Base-by-base conservation (phyloP, 139 green algal genomes). In the Dunaliella primolecta region DNA sequence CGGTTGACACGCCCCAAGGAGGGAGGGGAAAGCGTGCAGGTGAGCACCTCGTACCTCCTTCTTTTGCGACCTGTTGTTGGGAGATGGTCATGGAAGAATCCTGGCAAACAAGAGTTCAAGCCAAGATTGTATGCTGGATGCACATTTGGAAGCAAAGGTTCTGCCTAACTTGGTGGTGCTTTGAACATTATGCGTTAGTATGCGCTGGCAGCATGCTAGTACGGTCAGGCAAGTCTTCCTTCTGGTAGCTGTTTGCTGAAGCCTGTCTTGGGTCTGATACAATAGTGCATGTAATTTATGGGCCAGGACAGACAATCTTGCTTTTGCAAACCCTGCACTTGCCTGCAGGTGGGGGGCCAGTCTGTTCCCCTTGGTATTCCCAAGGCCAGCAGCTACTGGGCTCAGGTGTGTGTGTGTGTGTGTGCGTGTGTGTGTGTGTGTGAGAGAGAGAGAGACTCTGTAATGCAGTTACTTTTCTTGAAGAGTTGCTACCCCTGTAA, bases 331-430 rank as follows among this genome's bases (percentile, higher is more conserved):
- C n/a, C n/a, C n/a, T n/a, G n/a, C n/a, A n/a, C n/a, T n/a, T n/a
- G n/a, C n/a, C n/a, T 30, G 38, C 79, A 83, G 37, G 71, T 85
- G 82, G 91, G 77, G 24, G 93, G 94, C 2, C 35, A 95, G 84
- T 36, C 85, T 72, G 92, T 96, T 38, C 7, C 84, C 74, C 87
- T 98, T 78, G 95, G 95, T 70, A 97, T 98, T 29, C 94, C 94
- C 3, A 84, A 86, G 0, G 93, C 89, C 24, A 83, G 85, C 83
- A 37, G 64, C 29, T 86, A 89, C 80, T 87, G 87, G 77, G 32
- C 3, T 0, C 20, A 2, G 29, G 70, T 86, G 78, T 27, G 80
- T 84, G 38, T 84, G 46, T 64, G 46, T 64, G 46, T 64, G 46
- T n/a, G n/a, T n/a, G n/a, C n/a, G n/a, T n/a, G n/a, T n/a, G n/a